Conservation (phyloP, 2,329 filamentous ascomycete species). For the Monosporascus sp. region DNA sequence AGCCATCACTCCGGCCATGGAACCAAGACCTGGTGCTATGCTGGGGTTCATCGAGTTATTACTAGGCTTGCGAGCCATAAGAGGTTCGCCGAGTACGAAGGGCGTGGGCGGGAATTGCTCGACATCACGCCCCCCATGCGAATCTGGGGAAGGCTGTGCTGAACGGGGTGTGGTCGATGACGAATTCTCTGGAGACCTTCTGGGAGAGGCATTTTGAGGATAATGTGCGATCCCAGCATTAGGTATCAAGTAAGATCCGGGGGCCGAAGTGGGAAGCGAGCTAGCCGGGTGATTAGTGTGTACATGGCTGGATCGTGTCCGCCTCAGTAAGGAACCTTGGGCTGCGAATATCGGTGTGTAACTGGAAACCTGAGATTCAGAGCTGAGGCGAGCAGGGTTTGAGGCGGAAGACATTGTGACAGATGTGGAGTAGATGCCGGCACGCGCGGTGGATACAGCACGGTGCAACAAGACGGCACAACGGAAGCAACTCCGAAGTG, state of each 20-base stretch:
- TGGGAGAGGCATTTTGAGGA: slow-evolving; percentile 51
- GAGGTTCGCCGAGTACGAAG: slow-evolving; percentile 70
- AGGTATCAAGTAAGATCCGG: slow-evolving; percentile 47
- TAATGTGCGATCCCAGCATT: slow-evolving; percentile 51
- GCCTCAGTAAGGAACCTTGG: slow-evolving; percentile 34
- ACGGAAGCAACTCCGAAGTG: slow-evolving; percentile 13
- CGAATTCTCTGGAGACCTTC: slow-evolving; percentile 49
- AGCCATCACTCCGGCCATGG: slow-evolving; percentile 40
- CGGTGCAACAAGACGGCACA: slow-evolving; percentile 19
- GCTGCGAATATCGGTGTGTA: slow-evolving; percentile 37
- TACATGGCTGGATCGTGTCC: slow-evolving; percentile 41
- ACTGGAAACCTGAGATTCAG: slow-evolving; percentile 23
- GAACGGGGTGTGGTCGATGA: slow-evolving; percentile 56
- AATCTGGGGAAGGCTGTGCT: slow-evolving; percentile 62
- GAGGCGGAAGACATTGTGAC: slow-evolving; percentile 29
- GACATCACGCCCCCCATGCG: slow-evolving; percentile 48
- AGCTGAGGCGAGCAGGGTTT: slow-evolving; percentile 25
- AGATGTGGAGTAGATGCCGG: slow-evolving; percentile 20
- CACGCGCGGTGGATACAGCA: slow-evolving; percentile 17
- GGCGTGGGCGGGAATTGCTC: slow-evolving; percentile 48
- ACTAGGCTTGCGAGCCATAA: slow-evolving; percentile 56
- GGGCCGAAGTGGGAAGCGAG: slow-evolving; percentile 34
- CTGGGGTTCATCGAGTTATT: slow-evolving; percentile 60
- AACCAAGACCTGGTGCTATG: slow-evolving; percentile 50
- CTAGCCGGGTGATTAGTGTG: slow-evolving; percentile 40